Evolutionary conservation across 2,329 filamentous ascomycete genomes (phyloP).

Genomic region (Diaporthe ampelina): DNA sequence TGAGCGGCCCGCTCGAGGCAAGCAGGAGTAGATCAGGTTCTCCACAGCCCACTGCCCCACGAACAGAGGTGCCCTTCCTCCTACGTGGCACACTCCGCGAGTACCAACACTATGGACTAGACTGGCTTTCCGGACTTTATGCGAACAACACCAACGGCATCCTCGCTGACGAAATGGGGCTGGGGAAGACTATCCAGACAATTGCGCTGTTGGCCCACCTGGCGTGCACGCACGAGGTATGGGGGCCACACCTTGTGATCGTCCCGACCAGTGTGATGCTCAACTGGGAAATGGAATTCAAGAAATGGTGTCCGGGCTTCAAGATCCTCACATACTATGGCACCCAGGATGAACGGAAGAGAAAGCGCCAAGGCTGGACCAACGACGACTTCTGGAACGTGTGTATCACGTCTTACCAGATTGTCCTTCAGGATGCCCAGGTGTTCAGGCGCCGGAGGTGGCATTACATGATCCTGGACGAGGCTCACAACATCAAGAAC

Average conservation of each 20-base stretch:
- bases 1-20: constrained; percentile 49
- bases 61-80: constrained; percentile 84
- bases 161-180: constrained; percentile 96
- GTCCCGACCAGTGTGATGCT: constrained; percentile 98
- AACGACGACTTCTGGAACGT: constrained; percentile 97
- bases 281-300: constrained; percentile 99
- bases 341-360: constrained; percentile 89
- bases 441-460: constrained; percentile 93
- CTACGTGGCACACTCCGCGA: constrained; percentile 91
- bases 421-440: constrained; percentile 93
- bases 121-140: constrained; percentile 96
- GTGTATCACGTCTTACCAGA: constrained; percentile 96
- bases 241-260: constrained; percentile 96
- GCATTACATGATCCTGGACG: constrained; percentile 98
- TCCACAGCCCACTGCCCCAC: constrained; percentile 57
- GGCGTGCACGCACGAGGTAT: constrained; percentile 89
- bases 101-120: constrained; percentile 96
- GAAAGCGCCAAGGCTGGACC: constrained; percentile 93
- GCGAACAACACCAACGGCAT: constrained; percentile 95
- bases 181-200: constrained; percentile 98
- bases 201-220: constrained; percentile 94
- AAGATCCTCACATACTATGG: constrained; percentile 99
- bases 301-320: constrained; percentile 98
- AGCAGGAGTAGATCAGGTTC: constrained; percentile 51
- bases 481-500: constrained; percentile 99